phyloP scores from a whole-genome alignment of 805 yeast species.

The Sungouiozyma intestinalis region DNA sequence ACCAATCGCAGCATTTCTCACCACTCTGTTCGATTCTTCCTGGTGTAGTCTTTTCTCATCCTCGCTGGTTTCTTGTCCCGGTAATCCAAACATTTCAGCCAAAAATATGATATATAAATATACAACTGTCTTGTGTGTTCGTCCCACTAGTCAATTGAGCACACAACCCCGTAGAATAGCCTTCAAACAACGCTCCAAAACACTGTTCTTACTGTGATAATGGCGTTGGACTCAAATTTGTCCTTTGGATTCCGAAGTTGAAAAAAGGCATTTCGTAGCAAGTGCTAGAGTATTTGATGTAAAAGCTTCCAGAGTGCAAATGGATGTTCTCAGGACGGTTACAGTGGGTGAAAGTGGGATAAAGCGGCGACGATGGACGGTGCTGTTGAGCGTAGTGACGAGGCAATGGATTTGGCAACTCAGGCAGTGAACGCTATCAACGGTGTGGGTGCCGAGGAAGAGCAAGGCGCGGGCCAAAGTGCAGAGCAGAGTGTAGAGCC shows the following conservation, averaged over 20 bases:
- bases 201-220: too few species aligned
- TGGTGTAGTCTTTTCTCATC: conserved; percentile 61
- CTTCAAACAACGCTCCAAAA: too few species aligned
- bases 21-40: conserved; percentile 47
- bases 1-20: conserved; percentile 48
- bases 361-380: too few species aligned
- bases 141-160: too few species aligned
- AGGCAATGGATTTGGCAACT: background rate
- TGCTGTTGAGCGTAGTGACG: too few species aligned
- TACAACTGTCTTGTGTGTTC: too few species aligned
- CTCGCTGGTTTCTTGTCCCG: conserved; percentile 46
- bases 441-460: background rate
- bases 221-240: too few species aligned
- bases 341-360: too few species aligned
- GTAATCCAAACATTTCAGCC: conserved; percentile 36
- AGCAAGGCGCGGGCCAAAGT: background rate
- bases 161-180: too few species aligned
- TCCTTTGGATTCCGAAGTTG: background rate
- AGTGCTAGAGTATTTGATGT: background rate
- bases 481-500: background rate
- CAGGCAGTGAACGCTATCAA: background rate
- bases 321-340: too few species aligned
- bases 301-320: background rate
- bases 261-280: background rate
- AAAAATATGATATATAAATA: background rate